Evolutionary conservation across 2,329 filamentous ascomycete genomes (phyloP).

Genomic region (Fusarium sp.): DNA sequence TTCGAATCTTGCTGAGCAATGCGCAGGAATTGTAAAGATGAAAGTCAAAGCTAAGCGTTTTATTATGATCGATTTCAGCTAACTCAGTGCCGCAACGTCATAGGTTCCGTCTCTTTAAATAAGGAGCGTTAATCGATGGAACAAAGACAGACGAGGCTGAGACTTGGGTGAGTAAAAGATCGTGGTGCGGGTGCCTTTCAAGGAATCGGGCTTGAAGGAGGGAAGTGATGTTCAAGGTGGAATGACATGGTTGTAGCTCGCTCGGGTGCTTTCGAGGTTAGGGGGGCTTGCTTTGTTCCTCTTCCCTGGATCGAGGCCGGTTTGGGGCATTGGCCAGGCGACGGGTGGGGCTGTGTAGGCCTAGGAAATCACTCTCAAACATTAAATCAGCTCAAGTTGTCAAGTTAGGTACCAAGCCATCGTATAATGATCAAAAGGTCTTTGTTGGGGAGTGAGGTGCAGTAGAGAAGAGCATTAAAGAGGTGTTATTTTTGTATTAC

Average conservation of each 20-base stretch:
- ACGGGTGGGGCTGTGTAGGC: constrained; percentile 38
- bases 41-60: constrained; percentile 20
- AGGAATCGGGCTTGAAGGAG: constrained; percentile 36
- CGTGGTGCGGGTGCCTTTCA: constrained; percentile 20
- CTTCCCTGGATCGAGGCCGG: constrained; percentile 36
- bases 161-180: constrained; percentile 17
- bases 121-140: constrained; percentile 25
- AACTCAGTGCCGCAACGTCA: constrained; percentile 42
- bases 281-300: constrained; percentile 35
- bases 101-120: constrained; percentile 20
- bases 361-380: background rate
- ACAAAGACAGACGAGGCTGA: constrained; percentile 26
- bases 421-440: background rate
- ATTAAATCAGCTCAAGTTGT: background rate
- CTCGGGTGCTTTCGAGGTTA: constrained; percentile 28
- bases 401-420: background rate
- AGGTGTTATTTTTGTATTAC: background rate
- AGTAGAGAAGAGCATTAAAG: background rate
- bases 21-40: constrained; percentile 2
- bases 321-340: constrained; percentile 46
- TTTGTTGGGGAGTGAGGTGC: too few relatives aligned
- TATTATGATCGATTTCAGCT: constrained; percentile 37
- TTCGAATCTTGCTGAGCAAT: background rate
- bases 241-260: constrained; percentile 40
- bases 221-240: constrained; percentile 39